Base-by-base conservation (phyloP, 805 yeast species). In the Kodamaea hsintzibuensis region DNA sequence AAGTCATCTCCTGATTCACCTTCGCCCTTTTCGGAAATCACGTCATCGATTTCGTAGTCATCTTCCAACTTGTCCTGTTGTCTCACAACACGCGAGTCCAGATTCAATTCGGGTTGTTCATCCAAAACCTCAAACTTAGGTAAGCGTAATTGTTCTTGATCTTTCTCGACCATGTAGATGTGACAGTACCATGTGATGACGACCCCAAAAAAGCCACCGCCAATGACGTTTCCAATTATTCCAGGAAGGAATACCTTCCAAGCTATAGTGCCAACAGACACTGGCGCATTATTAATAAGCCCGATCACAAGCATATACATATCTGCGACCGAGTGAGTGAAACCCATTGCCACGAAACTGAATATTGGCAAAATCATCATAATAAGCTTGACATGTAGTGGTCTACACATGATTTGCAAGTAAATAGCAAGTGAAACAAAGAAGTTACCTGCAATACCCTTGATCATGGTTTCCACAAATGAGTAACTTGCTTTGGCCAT, bases 241-340 rank as follows among this genome's bases (percentile, higher is more conserved):
- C 85, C 90, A 0, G 96, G 89, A 8, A 89, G 70, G 60, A 88
- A 71, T 0, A 85, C 70, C 64, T 84, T 88, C 96, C 95, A 89
- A 9, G 86, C 82, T 54, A 83, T 85, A 8, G 71, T 68, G 0
- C 85, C 88, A 38, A 87, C 89, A 0, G 86, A 73, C 7, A 85
- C 72, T 1, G 82, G 78, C 1, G 89, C 88, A 13, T 85, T 82
- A 67, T 86, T 87, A 47, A 88, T 75, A 64, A 88, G 69, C 0
- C 89, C 96, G 57, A 83, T 81, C 7, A 85, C 82, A 3, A 86
- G 65, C 51, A 87, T 59, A 59, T 76, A 85, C 95, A 89, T 88
- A 66, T 89, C 96, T 0, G 96, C 96, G 7, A 89, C 91, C 1
- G 84, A 83, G 64, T 89, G 96, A 1, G 89, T 83, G 68, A 84